phyloP scores from a whole-genome alignment of 352 stramenopile species.

The Globisporangium perplexum region DNA sequence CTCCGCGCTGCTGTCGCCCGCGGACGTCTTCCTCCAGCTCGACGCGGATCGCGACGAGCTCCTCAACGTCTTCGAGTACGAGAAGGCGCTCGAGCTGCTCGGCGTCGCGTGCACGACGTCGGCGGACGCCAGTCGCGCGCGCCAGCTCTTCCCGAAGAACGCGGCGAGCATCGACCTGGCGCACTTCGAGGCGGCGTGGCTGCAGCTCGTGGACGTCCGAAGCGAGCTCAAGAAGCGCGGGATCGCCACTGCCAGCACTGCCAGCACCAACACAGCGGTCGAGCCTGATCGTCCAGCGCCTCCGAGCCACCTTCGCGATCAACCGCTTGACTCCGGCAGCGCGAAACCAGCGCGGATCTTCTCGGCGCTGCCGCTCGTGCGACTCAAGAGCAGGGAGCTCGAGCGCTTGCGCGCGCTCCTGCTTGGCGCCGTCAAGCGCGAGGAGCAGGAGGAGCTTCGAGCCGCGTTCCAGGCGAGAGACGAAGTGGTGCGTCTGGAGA shows the following conservation, averaged over 20 bases:
- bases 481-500: slow-evolving; percentile 45
- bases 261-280: too few relatives aligned
- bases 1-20: slow-evolving; percentile 28
- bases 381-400: slow-evolving; percentile 11
- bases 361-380: background rate
- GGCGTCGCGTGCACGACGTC: slow-evolving; percentile 19
- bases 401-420: slow-evolving; percentile 26
- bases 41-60: slow-evolving; percentile 48
- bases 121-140: slow-evolving; percentile 14
- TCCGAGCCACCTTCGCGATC: too few relatives aligned
- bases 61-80: slow-evolving; percentile 66
- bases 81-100: slow-evolving; percentile 51
- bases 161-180: slow-evolving; percentile 30
- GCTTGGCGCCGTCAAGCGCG: slow-evolving; percentile 27
- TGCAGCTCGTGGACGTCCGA: slow-evolving; percentile 38
- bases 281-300: too few relatives aligned
- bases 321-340: background rate
- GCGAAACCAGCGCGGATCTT: background rate
- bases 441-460: slow-evolving; percentile 44
- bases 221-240: slow-evolving; percentile 36
- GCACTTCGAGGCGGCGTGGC: slow-evolving; percentile 55
- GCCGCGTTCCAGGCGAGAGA: slow-evolving; percentile 45
- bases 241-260: slow-evolving; percentile 3
- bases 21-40: slow-evolving; percentile 57
- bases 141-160: slow-evolving; percentile 27